Base-by-base conservation (phyloP, 2,329 filamentous ascomycete species). In the Neurospora crassa region DNA sequence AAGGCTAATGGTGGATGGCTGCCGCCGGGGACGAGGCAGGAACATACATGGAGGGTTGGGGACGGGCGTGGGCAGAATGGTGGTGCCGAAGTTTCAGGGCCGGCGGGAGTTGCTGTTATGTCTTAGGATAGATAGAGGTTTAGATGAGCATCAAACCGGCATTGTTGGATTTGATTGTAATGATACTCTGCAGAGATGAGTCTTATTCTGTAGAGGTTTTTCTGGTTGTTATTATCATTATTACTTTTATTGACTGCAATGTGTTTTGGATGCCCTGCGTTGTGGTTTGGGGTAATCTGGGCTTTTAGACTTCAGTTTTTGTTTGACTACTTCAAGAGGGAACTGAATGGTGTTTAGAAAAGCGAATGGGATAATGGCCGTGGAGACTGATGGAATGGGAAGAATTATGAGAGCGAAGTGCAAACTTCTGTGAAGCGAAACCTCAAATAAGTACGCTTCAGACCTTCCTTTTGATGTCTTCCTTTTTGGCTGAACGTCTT, bases 21-120 rank as follows among this genome's bases (percentile, higher is more conserved):
- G 72, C 87, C 91, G 20, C 90, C 91, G 0, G 92, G 93, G 8
- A 97, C 93, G 1, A 94, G 89, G 78, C 92, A 95, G 79, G 92
- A 97, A 79, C 91, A 93, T 69, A 97, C 92, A 2, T 97, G 94
- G 94, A 80, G 81, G 20, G 72, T 77, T 5, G 79, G 82, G 12
- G 83, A 84, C 71, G 78, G 78, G 18, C 53, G 71, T 59, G 68
- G 71, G n/a, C 53, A 43, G 10, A n/a, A 67, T 71, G 34, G 68
- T 8, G 8, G 68, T 8, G 8, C 43, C 1, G 7, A 37, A 34
- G 42, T 11, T 24, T 12, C 10, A 29, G 47, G 47, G 20, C 47
- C 53, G 53, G 53, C 53, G 6, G 53, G 53, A 24, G 53, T 63
- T 34, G 24, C 53, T 34, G 53, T 63, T 34, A 63, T 63, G 53